Evolutionary conservation across 305 asterid species (phyloP).

Genomic region (Petunia hybrid): DNA sequence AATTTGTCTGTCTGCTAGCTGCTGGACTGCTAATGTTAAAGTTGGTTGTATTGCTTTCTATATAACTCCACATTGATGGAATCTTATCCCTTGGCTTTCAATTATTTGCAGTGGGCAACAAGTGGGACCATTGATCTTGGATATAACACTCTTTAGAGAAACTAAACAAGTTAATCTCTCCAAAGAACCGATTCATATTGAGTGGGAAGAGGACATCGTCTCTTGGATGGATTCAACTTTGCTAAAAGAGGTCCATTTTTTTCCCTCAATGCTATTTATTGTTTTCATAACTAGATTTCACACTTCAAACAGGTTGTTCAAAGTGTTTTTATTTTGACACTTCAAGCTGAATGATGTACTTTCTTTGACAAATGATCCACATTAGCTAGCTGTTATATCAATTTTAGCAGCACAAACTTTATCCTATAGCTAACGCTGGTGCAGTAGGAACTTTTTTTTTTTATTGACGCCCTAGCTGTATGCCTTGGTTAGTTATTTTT

Average conservation of each 20-base stretch:
- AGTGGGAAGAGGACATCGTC: constrained; percentile 31
- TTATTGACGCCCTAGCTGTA: neutral
- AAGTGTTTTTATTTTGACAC: neutral
- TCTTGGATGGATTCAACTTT: constrained; percentile 45
- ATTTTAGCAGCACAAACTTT: neutral
- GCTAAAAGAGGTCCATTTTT: constrained; percentile 56
- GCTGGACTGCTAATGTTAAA: constrained; percentile 10
- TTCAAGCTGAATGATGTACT: constrained; percentile 1
- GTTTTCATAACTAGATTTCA: neutral
- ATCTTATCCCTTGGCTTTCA: constrained; percentile 41
- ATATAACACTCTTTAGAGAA: constrained; percentile 22
- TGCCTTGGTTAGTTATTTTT: constrained; percentile 14
- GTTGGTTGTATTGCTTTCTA: constrained; percentile 15
- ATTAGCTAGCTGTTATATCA: neutral
- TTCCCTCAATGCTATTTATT: neutral
- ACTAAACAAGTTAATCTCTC: neutral
- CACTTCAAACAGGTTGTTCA: constrained; percentile 11
- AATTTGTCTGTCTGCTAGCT: neutral
- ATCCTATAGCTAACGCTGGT: neutral
- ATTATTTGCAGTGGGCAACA: constrained; percentile 37
- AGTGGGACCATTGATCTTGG: constrained; percentile 34
- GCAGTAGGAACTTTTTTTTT: neutral
- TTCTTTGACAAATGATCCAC: neutral
- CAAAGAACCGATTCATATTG: constrained; percentile 30
- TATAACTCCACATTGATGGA: constrained; percentile 36